Evolutionary conservation across 306 rosid genomes (phyloP).

Genomic region (Prunus dulcis): DNA sequence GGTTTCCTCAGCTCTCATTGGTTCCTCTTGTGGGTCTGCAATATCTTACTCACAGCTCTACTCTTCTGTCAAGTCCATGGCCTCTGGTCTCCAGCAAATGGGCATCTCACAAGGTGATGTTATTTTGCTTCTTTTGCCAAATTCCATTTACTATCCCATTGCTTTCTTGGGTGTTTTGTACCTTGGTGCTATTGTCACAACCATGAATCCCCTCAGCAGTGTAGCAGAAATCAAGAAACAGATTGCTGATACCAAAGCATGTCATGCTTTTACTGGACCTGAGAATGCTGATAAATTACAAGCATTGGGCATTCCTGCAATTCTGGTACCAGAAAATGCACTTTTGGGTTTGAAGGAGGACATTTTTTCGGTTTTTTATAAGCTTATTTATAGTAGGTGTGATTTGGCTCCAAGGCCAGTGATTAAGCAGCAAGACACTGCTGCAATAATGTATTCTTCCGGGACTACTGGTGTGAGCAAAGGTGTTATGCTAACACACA

Average conservation of each 20-base stretch:
- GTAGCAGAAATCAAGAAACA: conserved; percentile 54
- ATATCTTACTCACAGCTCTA: conserved; percentile 55
- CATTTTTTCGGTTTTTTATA: conserved; percentile 33
- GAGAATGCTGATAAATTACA: conserved; percentile 39
- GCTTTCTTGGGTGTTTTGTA: conserved; percentile 49
- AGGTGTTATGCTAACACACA: conserved; percentile 69
- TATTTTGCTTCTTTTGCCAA: conserved; percentile 64
- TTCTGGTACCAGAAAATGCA: conserved; percentile 57
- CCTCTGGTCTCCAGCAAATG: conserved; percentile 55
- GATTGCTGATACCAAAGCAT: conserved; percentile 41
- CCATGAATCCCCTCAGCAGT: conserved; percentile 68
- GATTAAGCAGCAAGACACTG: conserved; percentile 72
- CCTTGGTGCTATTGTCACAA: conserved; percentile 62
- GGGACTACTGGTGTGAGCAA: conserved; percentile 86
- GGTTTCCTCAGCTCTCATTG: conserved; percentile 59
- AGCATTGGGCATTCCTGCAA: conserved; percentile 39
- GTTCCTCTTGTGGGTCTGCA: conserved; percentile 61
- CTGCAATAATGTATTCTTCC: conserved; percentile 72
- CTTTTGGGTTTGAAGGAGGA: conserved; percentile 16
- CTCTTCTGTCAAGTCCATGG: conserved; percentile 58
- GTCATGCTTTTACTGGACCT: conserved; percentile 42
- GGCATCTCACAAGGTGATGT: conserved; percentile 69
- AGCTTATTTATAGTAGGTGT: conserved; percentile 35
- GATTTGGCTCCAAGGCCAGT: conserved; percentile 43
- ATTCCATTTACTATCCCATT: conserved; percentile 68